Base-by-base conservation (phyloP, 2,329 filamentous ascomycete genomes). In the Ascochyta lentis region DNA sequence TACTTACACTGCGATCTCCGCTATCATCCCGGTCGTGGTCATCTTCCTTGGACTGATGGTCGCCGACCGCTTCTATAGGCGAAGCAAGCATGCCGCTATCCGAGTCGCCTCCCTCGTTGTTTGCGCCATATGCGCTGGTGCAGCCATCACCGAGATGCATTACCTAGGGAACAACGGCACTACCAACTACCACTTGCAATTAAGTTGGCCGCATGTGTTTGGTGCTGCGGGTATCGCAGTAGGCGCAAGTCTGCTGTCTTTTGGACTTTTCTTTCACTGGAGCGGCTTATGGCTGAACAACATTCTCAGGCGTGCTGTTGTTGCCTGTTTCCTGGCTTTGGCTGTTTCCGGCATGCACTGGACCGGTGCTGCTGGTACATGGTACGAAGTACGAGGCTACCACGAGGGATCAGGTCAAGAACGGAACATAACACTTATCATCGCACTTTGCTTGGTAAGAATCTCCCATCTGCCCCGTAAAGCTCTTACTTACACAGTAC, bases 271-370 rank as follows among this genome's bases (percentile, higher is more conserved):
- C 78, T 96, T 95, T 76, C 83, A 89, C 53, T 87, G 89, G 73
- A 84, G 88, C 60, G 85, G 88, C 15, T 83, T 85, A 15, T 96
- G 91, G 91, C 90, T 89, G 44, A 89, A 88, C 66, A 85, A 84
- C 15, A 91, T 89, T 85, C 92, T 88, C 88, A 91, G 91, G 70
- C 82, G 91, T 55, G 76, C 83, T 9, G 66, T 87, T 2, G 90
- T 87, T 58, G 89, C 88, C 9, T 76, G 86, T 41, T 75, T 92
- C 16, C 81, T 96, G 37, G 89, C 90, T 8, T 80, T 84, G 15
- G 90, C 89, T 37, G 89, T 95, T 2, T 92, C 88, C 9, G 90
- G 90, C 1, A 95, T 96, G 91, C 91, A 96, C 76, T 96, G 91
- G 89, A 89, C 89, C 52, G 91, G 89, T 29, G 83, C 88, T 3